A percentile compares a stretch with the other conserved stretches of the same genome.
Conservation (phyloP, 495 filamentous ascomycete species). For the Penicillium paradoxum region DNA sequence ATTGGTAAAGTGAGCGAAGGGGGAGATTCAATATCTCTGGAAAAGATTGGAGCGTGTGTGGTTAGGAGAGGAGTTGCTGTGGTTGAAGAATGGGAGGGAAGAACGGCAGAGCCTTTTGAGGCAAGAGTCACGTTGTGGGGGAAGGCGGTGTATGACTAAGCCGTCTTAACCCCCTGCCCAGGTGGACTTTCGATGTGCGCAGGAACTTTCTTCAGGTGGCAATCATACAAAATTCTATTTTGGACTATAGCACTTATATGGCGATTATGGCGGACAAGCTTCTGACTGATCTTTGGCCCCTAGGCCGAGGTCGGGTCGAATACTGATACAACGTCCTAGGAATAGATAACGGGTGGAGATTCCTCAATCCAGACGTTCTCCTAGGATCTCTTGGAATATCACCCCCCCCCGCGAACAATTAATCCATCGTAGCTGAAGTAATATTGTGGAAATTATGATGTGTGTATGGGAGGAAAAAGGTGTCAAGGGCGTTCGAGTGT, state of each 20-base stretch:
- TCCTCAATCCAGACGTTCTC: neutral
- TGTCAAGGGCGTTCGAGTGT: constrained; percentile 4
- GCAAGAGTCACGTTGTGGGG: constrained; percentile 29
- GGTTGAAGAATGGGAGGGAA: constrained; percentile 27
- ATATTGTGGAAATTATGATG: neutral
- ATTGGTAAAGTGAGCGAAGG: constrained; percentile 28
- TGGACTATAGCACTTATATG: neutral
- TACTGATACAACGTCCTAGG: constrained; percentile 16
- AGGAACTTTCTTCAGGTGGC: neutral
- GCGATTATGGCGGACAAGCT: neutral
- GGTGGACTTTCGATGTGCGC: neutral
- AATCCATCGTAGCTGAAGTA: neutral
- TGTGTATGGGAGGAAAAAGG: constrained; percentile 7
- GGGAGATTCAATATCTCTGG: constrained; percentile 39
- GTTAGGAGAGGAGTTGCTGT: constrained; percentile 16
- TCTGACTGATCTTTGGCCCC: constrained; percentile 3
- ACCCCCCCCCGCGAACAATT: neutral
- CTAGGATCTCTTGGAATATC: neutral
- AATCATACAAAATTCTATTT: neutral
- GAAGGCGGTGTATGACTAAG: constrained; percentile 39
- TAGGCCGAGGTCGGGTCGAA: constrained; percentile 1
- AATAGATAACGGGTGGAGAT: neutral
- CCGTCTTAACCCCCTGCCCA: neutral
- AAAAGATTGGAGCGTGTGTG: constrained; percentile 18
- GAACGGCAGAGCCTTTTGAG: constrained; percentile 42